Evolutionary conservation across 495 filamentous ascomycete species (phyloP).

Genomic region (Parachaetomium inaequale): DNA sequence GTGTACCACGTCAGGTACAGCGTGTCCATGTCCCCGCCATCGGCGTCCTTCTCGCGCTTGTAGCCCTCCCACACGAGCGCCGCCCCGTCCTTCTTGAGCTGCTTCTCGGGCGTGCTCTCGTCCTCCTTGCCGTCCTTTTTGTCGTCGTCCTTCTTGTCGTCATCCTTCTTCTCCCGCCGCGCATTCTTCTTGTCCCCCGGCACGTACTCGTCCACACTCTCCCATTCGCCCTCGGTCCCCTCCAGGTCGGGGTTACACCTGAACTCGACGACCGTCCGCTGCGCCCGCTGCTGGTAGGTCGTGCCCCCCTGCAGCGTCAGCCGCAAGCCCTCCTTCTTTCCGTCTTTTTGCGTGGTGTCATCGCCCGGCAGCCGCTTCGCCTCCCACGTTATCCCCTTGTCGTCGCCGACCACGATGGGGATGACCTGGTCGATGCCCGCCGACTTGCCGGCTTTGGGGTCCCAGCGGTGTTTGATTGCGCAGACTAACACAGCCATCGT

Average conservation of each 20-base stretch:
- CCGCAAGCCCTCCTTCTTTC: slow-evolving; percentile 61
- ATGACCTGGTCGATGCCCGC: slow-evolving; percentile 47
- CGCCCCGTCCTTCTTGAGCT: slow-evolving; percentile 44
- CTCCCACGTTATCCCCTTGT: slow-evolving; percentile 57
- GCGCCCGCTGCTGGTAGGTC: slow-evolving; percentile 52
- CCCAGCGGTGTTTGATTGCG: slow-evolving; percentile 58
- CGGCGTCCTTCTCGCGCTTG: slow-evolving; percentile 37
- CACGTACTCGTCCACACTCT: slow-evolving; percentile 45
- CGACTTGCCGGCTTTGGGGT: slow-evolving; percentile 35
- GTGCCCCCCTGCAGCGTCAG: slow-evolving; percentile 69
- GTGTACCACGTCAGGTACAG: slow-evolving; percentile 79
- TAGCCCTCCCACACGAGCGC: slow-evolving; percentile 75
- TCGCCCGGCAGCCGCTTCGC: slow-evolving; percentile 53
- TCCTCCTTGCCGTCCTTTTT: slow-evolving; percentile 29
- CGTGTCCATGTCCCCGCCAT: slow-evolving; percentile 42
- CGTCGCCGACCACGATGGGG: slow-evolving; percentile 62
- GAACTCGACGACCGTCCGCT: slow-evolving; percentile 78
- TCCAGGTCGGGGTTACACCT: slow-evolving; percentile 66
- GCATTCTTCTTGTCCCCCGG: slow-evolving; percentile 11
- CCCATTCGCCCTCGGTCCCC: slow-evolving; percentile 64
- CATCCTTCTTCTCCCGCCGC: slow-evolving; percentile 20
- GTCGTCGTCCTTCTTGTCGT: slow-evolving; percentile 22
- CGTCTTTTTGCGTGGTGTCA: slow-evolving; percentile 51
- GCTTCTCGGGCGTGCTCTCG: slow-evolving; percentile 41
- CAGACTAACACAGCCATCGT: slow-evolving; percentile 66